Conservation (phyloP, 345 rosid genomes). For the Hibiscus syriacus region DNA sequence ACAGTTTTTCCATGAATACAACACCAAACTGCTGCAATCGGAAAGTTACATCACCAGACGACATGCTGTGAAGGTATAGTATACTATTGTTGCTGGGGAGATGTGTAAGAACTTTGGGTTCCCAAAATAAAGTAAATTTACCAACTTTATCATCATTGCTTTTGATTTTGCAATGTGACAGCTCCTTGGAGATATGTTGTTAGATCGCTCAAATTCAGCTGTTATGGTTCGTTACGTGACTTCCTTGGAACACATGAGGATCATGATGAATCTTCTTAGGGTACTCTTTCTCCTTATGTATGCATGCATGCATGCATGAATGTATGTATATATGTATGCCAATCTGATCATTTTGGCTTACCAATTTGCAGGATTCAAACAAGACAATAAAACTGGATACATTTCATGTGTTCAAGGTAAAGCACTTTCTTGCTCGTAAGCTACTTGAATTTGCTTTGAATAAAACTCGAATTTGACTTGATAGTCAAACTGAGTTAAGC, state of each 20-base stretch:
- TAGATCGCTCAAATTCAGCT: slow-evolving; percentile 56
- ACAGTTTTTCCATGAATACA: slow-evolving; percentile 46
- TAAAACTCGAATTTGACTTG: background rate
- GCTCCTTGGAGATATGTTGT: slow-evolving; percentile 47
- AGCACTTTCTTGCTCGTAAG: background rate
- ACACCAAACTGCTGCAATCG: slow-evolving; percentile 31
- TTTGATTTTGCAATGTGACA: slow-evolving; percentile 8
- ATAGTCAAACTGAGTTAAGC: background rate
- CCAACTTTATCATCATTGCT: background rate
- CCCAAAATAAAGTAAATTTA: background rate
- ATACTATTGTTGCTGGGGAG: background rate
- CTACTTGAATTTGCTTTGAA: no score
- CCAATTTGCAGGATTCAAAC: slow-evolving; percentile 36
- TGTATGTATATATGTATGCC: background rate
- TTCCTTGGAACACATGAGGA: slow-evolving; percentile 58
- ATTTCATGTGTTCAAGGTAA: slow-evolving; percentile 56
- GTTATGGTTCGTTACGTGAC: slow-evolving; percentile 63
- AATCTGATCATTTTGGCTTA: background rate
- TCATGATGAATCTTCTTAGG: slow-evolving; percentile 72
- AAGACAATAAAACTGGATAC: slow-evolving; percentile 45
- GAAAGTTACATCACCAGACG: slow-evolving; percentile 38
- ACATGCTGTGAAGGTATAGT: slow-evolving; percentile 36
- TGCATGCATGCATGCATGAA: no score
- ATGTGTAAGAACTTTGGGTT: background rate
- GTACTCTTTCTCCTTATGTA: slow-evolving; percentile 17